These are phyloP conservation scores for Zygoascus ofunaensis DNA, from an alignment of 805 yeast species.

Conservation along the genomic window DNA sequence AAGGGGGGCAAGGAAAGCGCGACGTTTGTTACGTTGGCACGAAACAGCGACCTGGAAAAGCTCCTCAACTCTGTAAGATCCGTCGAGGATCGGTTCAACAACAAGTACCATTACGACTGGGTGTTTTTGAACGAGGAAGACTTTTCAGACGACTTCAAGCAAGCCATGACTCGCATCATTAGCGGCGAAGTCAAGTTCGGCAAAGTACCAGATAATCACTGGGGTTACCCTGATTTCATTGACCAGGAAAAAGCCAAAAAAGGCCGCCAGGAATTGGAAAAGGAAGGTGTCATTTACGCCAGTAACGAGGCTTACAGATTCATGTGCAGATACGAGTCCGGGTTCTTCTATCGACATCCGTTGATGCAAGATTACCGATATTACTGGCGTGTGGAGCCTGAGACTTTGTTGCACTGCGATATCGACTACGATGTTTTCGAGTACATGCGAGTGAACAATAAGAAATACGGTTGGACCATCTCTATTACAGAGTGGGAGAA, in stretches of 20 bases:
- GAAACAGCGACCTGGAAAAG: constrained; percentile 53
- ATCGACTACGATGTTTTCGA: constrained; percentile 54
- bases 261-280: constrained; percentile 37
- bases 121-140: constrained; percentile 64
- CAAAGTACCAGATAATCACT: constrained; percentile 47
- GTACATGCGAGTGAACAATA: constrained; percentile 45
- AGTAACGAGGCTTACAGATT: constrained; percentile 54
- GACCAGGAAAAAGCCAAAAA: constrained; percentile 42
- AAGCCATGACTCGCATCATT: constrained; percentile 39
- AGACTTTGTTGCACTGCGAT: constrained; percentile 52
- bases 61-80: constrained; percentile 51
- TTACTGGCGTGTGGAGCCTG: constrained; percentile 75
- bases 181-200: constrained; percentile 61
- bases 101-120: constrained; percentile 62
- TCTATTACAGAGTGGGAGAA: constrained; percentile 51
- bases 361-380: constrained; percentile 51
- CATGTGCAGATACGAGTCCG: constrained; percentile 76
- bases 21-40: constrained; percentile 58
- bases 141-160: constrained; percentile 48
- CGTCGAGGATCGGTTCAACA: constrained; percentile 60
- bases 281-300: constrained; percentile 46
- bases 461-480: constrained; percentile 58
- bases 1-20: constrained; percentile 36
- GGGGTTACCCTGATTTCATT: constrained; percentile 63
- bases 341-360: constrained; percentile 58